These are phyloP conservation scores for Caryopteris hybrid DNA, from an alignment of 305 asterid genomes.

Conservation along the genomic window DNA sequence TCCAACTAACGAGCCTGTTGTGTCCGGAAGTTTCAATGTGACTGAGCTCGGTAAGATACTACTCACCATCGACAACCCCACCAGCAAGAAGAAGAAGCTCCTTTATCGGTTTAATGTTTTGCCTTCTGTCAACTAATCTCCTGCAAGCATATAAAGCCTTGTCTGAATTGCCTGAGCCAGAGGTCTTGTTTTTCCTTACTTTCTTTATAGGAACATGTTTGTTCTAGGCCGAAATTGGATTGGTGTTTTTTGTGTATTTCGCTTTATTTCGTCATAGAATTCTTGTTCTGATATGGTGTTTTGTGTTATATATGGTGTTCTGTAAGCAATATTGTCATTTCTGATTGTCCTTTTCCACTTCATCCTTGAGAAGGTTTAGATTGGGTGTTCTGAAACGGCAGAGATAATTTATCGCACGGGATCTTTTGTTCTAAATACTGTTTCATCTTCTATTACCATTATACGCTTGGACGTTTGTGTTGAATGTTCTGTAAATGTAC, in stretches of 20 bases:
- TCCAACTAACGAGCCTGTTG: slow-evolving; percentile 62
- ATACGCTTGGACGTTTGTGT: no score
- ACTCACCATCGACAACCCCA: slow-evolving; percentile 74
- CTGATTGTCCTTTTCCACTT: no score
- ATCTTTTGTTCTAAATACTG: no score
- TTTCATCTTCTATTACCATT: no score
- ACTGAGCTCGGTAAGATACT: slow-evolving; percentile 76
- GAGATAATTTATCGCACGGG: no score
- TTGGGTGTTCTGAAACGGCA: no score
- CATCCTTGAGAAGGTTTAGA: no score
- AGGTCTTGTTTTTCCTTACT: neutral
- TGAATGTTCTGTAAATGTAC: no score
- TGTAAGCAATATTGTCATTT: neutral
- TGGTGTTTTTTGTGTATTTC: slow-evolving; percentile 10
- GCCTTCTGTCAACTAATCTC: slow-evolving; percentile 30
- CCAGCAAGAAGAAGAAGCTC: slow-evolving; percentile 74
- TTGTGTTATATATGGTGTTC: neutral
- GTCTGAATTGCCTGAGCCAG: neutral
- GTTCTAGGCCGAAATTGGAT: neutral
- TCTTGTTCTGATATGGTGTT: slow-evolving; percentile 2
- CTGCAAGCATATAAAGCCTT: neutral
- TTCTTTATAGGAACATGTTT: neutral
- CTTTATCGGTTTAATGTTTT: slow-evolving; percentile 76
- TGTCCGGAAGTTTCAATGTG: slow-evolving; percentile 49
- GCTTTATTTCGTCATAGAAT: neutral